phyloP scores from a whole-genome alignment of 768 basidiomycete species.

The Mycena albidolilacea region DNA sequence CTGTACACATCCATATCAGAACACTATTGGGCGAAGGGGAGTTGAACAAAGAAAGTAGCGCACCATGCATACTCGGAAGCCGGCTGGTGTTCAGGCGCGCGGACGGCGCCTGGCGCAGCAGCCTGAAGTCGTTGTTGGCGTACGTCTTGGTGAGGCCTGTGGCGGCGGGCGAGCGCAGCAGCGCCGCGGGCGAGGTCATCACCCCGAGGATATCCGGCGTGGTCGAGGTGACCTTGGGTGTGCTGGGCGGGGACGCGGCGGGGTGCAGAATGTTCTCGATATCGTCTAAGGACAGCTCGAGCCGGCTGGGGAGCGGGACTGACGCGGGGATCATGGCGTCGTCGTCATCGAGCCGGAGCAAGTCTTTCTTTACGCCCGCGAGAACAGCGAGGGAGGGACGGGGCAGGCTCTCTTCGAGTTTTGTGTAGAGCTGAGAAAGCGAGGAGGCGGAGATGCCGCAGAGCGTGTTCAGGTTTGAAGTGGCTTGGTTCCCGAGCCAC shows the following conservation, averaged over 20 bases:
- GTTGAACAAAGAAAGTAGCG: slow-evolving; percentile 36
- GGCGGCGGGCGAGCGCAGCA: slow-evolving; percentile 79
- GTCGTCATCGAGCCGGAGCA: slow-evolving; percentile 59
- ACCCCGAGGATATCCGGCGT: slow-evolving; percentile 74
- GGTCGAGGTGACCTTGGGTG: slow-evolving; percentile 66
- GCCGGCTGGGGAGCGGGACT: slow-evolving; percentile 54
- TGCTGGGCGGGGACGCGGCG: slow-evolving; percentile 59
- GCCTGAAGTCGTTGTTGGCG: slow-evolving; percentile 84
- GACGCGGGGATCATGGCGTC: slow-evolving; percentile 49
- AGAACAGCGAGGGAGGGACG: slow-evolving; percentile 23
- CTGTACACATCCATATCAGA: slow-evolving; percentile 22
- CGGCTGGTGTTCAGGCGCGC: slow-evolving; percentile 89
- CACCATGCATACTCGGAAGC: slow-evolving; percentile 87
- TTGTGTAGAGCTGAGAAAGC: slow-evolving; percentile 60
- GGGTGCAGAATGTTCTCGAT: slow-evolving; percentile 65
- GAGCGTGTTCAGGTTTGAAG: slow-evolving; percentile 62
- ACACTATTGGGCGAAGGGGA: not conserved
- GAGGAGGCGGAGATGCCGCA: slow-evolving; percentile 63
- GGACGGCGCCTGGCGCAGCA: slow-evolving; percentile 76
- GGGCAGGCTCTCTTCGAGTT: slow-evolving; percentile 34
- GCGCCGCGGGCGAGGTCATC: slow-evolving; percentile 77
- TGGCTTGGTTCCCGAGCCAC: slow-evolving; percentile 67
- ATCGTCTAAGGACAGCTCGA: slow-evolving; percentile 62
- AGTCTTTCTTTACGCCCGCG: slow-evolving; percentile 42
- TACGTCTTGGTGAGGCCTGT: slow-evolving; percentile 90